Evolutionary conservation across 768 basidiomycete species (phyloP), one percentile per base, ranked within the genome.

Genomic region (Hemileccinum impolitum): DNA sequence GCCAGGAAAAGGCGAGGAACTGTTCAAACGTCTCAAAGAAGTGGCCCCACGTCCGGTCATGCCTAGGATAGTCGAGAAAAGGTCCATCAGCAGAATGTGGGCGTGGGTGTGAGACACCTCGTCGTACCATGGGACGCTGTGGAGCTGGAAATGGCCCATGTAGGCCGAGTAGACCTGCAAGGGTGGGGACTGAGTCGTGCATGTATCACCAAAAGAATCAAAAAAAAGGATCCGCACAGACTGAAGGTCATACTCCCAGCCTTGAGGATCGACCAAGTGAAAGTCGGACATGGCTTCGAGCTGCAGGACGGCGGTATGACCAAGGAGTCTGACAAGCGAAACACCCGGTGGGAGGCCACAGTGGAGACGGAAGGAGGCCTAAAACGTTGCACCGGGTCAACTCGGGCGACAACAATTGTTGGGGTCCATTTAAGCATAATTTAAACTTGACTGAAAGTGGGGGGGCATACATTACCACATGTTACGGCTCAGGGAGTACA

Each of bases 1-100:
- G 90, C 90, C 89, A 92, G 35, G 85, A 87, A 64, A 90, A 91
- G 12, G 78, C 74, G 31, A 92, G 74, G 65, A 92, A 92, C 25
- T 79, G 81, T 41, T 87, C 85, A 61, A 91, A 91, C 0, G 85
- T 79, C 41, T 82, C 79, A 68, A 92, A 92, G 31, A 85, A 72
- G 42, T 82, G 79, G 3, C 86, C 85, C 90, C 89, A 92, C 23
- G 85, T 77, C 47, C 82, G 78, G 47, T 91, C 87, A 54, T 85
- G 86, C 87, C 88, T 88, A 42, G 3, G 37, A 15, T 1, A 28
- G 19, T 18, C 31, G 4, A 51, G 30, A 36, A 11, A n/a, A 38
- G 17, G 18, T 6, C 23, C 23, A 25, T 61, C 19, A 56, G 34
- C 30, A 21, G 12, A 25, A 43, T 12, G 23, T 19, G 3, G 23